phyloP scores from a whole-genome alignment of 495 filamentous ascomycete species.

The Bathelium albidoporum region DNA sequence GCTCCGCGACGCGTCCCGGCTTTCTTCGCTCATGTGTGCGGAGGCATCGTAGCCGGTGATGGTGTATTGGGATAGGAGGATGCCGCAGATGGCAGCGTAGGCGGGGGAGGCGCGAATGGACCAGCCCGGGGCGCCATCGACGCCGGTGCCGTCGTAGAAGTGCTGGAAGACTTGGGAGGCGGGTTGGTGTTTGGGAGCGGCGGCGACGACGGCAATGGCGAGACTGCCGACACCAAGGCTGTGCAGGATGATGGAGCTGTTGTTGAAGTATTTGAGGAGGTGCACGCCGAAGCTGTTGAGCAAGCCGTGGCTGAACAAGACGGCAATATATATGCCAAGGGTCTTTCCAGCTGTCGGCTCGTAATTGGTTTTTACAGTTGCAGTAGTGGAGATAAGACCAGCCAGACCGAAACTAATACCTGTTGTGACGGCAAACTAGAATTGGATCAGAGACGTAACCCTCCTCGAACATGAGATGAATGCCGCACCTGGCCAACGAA shows the following conservation, averaged over 20 bases:
- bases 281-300: slow-evolving; percentile 53
- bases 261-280: slow-evolving; percentile 49
- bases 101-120: slow-evolving; percentile 40
- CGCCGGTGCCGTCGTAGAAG: slow-evolving; percentile 44
- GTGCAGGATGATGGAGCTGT: slow-evolving; percentile 50
- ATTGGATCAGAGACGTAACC: background rate
- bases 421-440: slow-evolving; percentile 48
- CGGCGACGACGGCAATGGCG: slow-evolving; percentile 49
- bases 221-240: slow-evolving; percentile 46
- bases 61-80: slow-evolving; percentile 48
- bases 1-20: slow-evolving; percentile 46
- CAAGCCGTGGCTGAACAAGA: slow-evolving; percentile 45
- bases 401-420: slow-evolving; percentile 59
- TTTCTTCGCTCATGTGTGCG: slow-evolving; percentile 52
- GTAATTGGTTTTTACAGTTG: slow-evolving; percentile 45
- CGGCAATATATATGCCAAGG: slow-evolving; percentile 53
- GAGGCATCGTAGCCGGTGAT: slow-evolving; percentile 46
- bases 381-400: slow-evolving; percentile 47
- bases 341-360: slow-evolving; percentile 41
- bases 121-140: slow-evolving; percentile 39
- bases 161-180: slow-evolving; percentile 51
- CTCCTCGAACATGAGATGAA: too few relatives aligned
- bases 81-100: slow-evolving; percentile 46
- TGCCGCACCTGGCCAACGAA: slow-evolving; percentile 23
- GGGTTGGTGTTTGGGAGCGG: slow-evolving; percentile 50